These are phyloP conservation scores for Globisporangium iwayamae DNA, from an alignment of 352 stramenopile species.

Conservation along the genomic window DNA sequence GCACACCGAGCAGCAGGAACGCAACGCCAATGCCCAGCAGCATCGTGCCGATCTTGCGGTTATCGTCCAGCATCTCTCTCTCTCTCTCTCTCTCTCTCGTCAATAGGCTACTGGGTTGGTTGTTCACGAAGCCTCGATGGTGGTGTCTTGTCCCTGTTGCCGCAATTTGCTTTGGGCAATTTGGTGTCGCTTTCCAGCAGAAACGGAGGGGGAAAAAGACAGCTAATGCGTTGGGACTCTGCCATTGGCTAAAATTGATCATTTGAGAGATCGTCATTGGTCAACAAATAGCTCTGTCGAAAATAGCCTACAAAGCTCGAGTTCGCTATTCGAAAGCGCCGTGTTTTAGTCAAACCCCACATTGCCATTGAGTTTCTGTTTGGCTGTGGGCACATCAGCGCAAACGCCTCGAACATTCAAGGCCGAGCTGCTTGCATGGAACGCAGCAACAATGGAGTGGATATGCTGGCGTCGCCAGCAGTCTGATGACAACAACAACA, in stretches of 20 bases:
- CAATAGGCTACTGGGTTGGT: not conserved
- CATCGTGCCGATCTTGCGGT: constrained; percentile 95
- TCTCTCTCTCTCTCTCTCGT: constrained; percentile 1
- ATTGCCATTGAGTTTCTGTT: not conserved
- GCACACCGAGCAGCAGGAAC: constrained; percentile 91
- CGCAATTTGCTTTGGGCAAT: not conserved
- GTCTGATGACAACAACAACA: not conserved
- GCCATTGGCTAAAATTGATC: constrained; percentile 27
- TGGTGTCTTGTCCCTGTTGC: not conserved
- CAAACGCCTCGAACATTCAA: not conserved
- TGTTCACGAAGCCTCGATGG: not conserved
- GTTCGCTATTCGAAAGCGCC: not conserved
- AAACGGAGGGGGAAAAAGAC: not conserved
- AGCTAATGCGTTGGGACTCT: constrained; percentile 10
- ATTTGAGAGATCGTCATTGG: not conserved
- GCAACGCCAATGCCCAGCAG: constrained; percentile 90
- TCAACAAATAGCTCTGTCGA: not conserved
- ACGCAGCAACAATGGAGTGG: not conserved
- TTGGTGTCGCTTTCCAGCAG: no score
- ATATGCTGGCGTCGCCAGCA: not conserved
- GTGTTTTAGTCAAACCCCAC: not conserved
- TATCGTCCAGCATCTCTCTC: constrained; percentile 87
- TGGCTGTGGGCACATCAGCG: not conserved
- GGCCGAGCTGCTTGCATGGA: not conserved
- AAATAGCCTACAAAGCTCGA: not conserved